phyloP scores from a whole-genome alignment of 176 grass and related monocot genomes.

The Otatea glauca region DNA sequence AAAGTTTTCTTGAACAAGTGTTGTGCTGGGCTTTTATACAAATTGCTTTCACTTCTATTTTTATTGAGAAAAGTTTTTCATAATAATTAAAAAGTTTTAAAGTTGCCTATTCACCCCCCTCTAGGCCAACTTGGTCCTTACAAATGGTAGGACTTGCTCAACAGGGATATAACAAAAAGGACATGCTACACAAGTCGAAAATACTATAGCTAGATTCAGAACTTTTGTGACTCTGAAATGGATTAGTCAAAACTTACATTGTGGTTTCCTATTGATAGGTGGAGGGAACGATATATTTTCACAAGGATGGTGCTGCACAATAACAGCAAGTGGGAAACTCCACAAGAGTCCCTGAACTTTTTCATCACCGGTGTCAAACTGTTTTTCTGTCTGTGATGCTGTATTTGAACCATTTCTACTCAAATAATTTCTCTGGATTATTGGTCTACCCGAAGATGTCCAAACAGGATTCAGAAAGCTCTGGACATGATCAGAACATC shows the following conservation, averaged over 20 bases:
- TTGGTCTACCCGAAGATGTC: constrained; percentile 43
- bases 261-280: constrained; percentile 80
- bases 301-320: constrained; percentile 78
- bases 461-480: constrained; percentile 63
- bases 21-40: no score
- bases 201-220: constrained; percentile 45
- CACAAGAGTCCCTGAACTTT: constrained; percentile 20
- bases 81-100: no score
- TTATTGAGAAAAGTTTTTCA: no score
- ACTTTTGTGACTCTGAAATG: constrained; percentile 15
- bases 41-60: no score
- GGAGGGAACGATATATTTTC: constrained; percentile 84
- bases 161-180: constrained; percentile 91
- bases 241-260: constrained; percentile 70
- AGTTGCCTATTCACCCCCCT: no score
- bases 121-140: no score
- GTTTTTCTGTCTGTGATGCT: constrained; percentile 28
- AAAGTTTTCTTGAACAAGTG: no score
- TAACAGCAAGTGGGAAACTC: constrained; percentile 49
- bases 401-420: constrained; percentile 40
- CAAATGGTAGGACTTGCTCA: constrained; percentile 70
- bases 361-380: constrained; percentile 32
- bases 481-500: constrained; percentile 56
- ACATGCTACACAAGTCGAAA: constrained; percentile 71
- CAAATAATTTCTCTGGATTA: constrained; percentile 40